These are phyloP conservation scores for Boletus insuetus DNA, from an alignment of 768 basidiomycete species.

Conservation along the genomic window DNA sequence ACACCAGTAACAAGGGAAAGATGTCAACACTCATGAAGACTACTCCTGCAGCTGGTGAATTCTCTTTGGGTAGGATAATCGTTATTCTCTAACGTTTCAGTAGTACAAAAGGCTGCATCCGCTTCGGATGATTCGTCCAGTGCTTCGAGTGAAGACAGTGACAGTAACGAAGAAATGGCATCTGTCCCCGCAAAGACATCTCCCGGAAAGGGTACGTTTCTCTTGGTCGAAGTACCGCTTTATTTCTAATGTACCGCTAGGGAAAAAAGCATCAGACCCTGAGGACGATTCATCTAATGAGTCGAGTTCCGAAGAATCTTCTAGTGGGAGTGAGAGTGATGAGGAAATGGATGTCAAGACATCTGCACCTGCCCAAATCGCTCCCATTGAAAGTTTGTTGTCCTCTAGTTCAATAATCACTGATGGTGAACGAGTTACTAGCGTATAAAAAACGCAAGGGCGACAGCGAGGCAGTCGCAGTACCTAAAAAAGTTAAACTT, in stretches of 20 bases:
- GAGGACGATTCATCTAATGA: slow-evolving; percentile 1
- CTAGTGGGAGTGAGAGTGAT: background rate
- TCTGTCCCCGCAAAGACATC: slow-evolving; percentile 42
- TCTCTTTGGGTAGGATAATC: background rate
- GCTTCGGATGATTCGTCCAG: background rate
- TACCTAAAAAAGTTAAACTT: slow-evolving; percentile 82
- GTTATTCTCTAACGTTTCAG: background rate
- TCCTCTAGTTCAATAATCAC: background rate
- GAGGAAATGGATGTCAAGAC: background rate
- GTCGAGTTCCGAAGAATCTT: slow-evolving; percentile 7
- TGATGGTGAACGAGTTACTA: background rate
- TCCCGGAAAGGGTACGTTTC: slow-evolving; percentile 31
- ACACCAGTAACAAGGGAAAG: background rate
- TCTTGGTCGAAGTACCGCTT: background rate
- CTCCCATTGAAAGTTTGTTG: slow-evolving; percentile 38
- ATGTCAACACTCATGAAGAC: slow-evolving; percentile 42
- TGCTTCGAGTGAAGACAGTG: background rate
- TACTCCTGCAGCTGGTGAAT: slow-evolving; percentile 33
- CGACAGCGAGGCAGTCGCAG: slow-evolving; percentile 52
- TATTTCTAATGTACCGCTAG: background rate
- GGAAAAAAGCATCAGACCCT: background rate
- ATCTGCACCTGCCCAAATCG: slow-evolving; percentile 42
- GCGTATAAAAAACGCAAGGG: slow-evolving; percentile 76
- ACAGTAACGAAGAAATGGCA: background rate
- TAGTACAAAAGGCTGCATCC: background rate